A percentile compares a stretch with the other conserved stretches of the same genome.
These are phyloP conservation scores for Taxillus chinensis DNA, from an alignment of 164 flowering plant species.

Conservation along the genomic window DNA sequence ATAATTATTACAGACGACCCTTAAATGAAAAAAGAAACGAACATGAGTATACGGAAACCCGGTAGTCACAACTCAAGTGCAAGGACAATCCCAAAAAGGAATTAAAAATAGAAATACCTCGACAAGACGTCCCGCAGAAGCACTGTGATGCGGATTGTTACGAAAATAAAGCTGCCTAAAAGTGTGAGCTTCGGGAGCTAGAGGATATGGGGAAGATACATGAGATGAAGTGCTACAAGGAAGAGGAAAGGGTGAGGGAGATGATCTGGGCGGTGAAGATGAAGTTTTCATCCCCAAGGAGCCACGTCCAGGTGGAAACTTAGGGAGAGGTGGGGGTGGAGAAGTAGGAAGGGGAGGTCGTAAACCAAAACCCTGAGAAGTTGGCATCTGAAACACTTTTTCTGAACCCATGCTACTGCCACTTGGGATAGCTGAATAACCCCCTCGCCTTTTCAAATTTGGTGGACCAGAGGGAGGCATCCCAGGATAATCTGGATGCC, in stretches of 20 bases:
- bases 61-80: background rate
- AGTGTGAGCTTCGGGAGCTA: slow-evolving; percentile 16
- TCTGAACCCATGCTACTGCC: slow-evolving; percentile 11
- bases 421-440: slow-evolving; percentile 11
- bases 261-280: slow-evolving; percentile 21
- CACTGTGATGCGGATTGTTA: slow-evolving; percentile 12
- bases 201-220: slow-evolving; percentile 17
- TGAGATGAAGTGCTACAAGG: slow-evolving; percentile 23
- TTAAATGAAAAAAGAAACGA: too few species aligned
- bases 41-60: too few species aligned
- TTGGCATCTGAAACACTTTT: slow-evolving; percentile 14
- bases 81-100: background rate
- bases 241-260: slow-evolving; percentile 30
- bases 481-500: slow-evolving; percentile 8
- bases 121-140: slow-evolving; percentile 14
- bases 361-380: slow-evolving; percentile 16
- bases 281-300: slow-evolving; percentile 19
- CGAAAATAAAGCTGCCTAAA: slow-evolving; percentile 16
- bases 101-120: slow-evolving; percentile 22
- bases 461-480: slow-evolving; percentile 14
- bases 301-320: slow-evolving; percentile 26
- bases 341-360: slow-evolving; percentile 57
- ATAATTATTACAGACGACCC: too few species aligned
- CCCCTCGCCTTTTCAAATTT: slow-evolving; percentile 15
- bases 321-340: slow-evolving; percentile 58